A percentile compares a stretch with the other conserved stretches of the same genome.
phyloP scores from a whole-genome alignment of 2,329 filamentous ascomycete genomes.

The Atkinsonella texensis region DNA sequence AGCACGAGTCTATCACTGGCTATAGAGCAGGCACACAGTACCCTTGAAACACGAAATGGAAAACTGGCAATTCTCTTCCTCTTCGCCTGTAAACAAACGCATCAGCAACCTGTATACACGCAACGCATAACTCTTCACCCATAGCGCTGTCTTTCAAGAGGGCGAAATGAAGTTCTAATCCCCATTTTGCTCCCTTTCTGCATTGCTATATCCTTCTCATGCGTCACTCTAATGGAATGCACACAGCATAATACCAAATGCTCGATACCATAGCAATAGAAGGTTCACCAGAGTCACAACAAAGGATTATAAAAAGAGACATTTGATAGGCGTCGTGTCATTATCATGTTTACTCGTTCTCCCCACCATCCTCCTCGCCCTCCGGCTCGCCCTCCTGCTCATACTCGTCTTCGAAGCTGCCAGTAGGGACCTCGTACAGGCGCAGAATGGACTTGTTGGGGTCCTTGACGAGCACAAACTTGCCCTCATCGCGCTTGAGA shows the following conservation, averaged over 20 bases:
- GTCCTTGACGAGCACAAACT: constrained; percentile 77
- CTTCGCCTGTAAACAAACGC: too few species aligned
- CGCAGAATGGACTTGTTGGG: constrained; percentile 94
- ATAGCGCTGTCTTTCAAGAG: too few species aligned
- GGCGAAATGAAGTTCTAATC: too few species aligned
- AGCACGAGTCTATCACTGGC: too few species aligned
- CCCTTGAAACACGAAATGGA: too few species aligned
- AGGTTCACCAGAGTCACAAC: background rate
- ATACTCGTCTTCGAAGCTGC: constrained; percentile 82
- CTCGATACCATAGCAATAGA: background rate
- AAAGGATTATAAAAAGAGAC: background rate
- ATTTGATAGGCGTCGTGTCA: background rate
- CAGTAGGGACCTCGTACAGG: constrained; percentile 78
- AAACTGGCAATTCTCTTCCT: too few species aligned
- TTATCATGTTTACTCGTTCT: constrained; percentile 17
- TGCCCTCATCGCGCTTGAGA: constrained; percentile 63
- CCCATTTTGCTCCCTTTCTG: too few species aligned
- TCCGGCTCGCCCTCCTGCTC: constrained; percentile 51
- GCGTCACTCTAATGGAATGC: background rate
- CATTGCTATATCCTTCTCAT: too few species aligned
- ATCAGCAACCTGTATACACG: too few species aligned
- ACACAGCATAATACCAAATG: background rate
- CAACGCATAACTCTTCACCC: too few species aligned
- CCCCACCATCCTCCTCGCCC: constrained; percentile 31
- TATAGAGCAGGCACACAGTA: too few species aligned